Conservation (phyloP, 2,329 filamentous ascomycete species). For the Leptographium wingfieldii region DNA sequence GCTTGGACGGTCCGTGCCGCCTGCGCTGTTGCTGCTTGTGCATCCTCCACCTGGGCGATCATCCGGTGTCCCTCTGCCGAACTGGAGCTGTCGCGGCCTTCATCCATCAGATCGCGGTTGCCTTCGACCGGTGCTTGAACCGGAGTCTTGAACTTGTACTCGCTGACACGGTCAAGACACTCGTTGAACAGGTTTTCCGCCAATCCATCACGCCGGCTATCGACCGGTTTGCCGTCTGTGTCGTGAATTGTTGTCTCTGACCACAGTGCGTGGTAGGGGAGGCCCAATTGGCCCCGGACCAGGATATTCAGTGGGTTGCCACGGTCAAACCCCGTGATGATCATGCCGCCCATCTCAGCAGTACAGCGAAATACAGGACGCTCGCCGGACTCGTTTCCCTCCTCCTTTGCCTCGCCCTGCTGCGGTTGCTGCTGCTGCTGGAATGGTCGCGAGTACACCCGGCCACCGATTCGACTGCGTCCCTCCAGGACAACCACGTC, state of each 20-base stretch:
- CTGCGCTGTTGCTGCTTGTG: constrained; percentile 32
- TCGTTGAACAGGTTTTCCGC: constrained; percentile 93
- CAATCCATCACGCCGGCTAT: constrained; percentile 63
- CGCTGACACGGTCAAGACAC: constrained; percentile 79
- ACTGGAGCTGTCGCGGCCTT: constrained; percentile 57
- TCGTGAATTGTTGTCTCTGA: constrained; percentile 75
- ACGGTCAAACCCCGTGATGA: constrained; percentile 91
- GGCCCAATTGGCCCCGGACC: constrained; percentile 76
- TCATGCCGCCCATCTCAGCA: constrained; percentile 95
- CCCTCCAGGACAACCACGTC: constrained; percentile 76
- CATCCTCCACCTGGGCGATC: constrained; percentile 62
- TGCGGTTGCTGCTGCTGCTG: constrained; percentile 43
- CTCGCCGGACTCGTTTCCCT: neutral
- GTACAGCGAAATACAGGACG: constrained; percentile 45
- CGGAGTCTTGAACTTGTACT: constrained; percentile 70
- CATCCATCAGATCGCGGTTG: constrained; percentile 67
- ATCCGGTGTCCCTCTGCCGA: constrained; percentile 55
- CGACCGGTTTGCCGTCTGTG: constrained; percentile 62
- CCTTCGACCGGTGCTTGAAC: constrained; percentile 65
- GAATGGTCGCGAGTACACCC: constrained; percentile 74
- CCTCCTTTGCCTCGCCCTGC: neutral
- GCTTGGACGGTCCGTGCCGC: neutral
- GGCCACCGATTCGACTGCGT: constrained; percentile 73
- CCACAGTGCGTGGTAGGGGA: constrained; percentile 73
- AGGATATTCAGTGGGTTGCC: constrained; percentile 90